These are phyloP conservation scores for Pilatotrama ljubarskyi DNA, from an alignment of 768 basidiomycete genomes.

Conservation along the genomic window DNA sequence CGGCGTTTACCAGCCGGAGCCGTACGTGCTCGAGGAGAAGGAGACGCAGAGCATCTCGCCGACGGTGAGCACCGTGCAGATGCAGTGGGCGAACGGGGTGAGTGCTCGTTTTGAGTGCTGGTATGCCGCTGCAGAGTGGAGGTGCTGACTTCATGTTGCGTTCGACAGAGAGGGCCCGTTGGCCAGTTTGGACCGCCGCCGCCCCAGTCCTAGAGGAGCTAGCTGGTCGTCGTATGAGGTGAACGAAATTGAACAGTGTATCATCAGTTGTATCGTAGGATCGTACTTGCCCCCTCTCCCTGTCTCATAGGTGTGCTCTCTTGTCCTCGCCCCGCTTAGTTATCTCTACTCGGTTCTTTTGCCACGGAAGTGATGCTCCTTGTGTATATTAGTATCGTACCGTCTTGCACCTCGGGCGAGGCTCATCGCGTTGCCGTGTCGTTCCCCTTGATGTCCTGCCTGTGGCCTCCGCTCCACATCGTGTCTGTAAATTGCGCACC, in stretches of 20 bases:
- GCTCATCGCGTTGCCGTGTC: background rate
- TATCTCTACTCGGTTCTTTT: background rate
- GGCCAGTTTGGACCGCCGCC: background rate
- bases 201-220: background rate
- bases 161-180: background rate
- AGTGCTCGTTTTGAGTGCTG: background rate
- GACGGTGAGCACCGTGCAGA: conserved; percentile 27
- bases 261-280: conserved; percentile 11
- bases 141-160: background rate
- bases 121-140: background rate
- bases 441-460: background rate
- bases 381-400: background rate
- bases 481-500: background rate
- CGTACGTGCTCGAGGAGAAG: conserved; percentile 71
- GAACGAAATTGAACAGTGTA: background rate
- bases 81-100: conserved; percentile 23
- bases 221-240: no score
- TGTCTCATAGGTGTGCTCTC: background rate
- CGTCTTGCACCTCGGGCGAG: background rate
- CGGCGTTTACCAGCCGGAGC: conserved; percentile 53
- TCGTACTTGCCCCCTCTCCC: background rate
- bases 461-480: background rate
- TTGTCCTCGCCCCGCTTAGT: background rate
- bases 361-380: background rate
- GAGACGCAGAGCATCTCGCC: conserved; percentile 30